Conservation (phyloP, 2,329 filamentous ascomycete genomes). For the Diaporthe sp. region DNA sequence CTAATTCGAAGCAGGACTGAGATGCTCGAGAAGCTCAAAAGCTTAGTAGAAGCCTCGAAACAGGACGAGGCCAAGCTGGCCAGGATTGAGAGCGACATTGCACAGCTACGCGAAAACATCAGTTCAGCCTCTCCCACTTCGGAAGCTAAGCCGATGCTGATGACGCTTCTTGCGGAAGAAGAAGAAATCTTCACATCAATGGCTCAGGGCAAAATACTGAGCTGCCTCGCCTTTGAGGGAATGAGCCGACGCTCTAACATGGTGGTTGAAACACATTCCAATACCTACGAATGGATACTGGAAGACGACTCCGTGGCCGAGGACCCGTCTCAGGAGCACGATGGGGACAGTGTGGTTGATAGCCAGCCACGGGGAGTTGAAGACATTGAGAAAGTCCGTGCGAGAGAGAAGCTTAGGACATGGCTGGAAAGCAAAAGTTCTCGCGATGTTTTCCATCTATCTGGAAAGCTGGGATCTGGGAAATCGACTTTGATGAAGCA, state of each 20-base stretch:
- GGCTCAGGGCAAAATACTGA: neutral
- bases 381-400: neutral
- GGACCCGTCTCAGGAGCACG: no score
- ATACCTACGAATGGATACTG: constrained; percentile 16
- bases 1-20: neutral
- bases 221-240: neutral
- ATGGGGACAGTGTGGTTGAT: no score
- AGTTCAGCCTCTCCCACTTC: neutral
- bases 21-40: neutral
- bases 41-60: neutral
- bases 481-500: constrained; percentile 42
- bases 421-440: neutral
- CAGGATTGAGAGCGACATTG: neutral
- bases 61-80: neutral
- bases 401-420: neutral
- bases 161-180: neutral
- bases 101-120: constrained; percentile 1
- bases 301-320: neutral
- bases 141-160: neutral
- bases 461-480: constrained; percentile 16
- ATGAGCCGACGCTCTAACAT: constrained; percentile 9
- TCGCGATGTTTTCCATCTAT: neutral
- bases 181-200: neutral
- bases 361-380: neutral
- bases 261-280: constrained; percentile 27